A percentile compares a stretch with the other conserved stretches of the same genome.
phyloP scores from a whole-genome alignment of 2,329 filamentous ascomycete species.

The Balansia obtecta region DNA sequence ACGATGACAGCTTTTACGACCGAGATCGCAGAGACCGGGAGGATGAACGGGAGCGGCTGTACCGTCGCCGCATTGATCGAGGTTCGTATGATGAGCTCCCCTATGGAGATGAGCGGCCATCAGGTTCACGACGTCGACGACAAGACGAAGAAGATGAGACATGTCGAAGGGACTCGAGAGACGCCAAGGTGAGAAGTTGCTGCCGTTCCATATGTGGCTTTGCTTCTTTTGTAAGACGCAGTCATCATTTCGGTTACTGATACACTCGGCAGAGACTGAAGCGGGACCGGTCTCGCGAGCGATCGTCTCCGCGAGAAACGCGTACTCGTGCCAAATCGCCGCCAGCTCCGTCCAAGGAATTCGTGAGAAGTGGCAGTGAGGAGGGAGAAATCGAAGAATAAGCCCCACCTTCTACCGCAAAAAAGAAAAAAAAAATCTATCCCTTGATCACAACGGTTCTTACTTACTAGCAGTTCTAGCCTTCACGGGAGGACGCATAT shows the following conservation, averaged over 20 bases:
- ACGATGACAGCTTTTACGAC: conserved; percentile 61
- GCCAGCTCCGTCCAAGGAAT: conserved; percentile 31
- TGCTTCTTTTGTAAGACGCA: too few species aligned
- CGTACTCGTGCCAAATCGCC: conserved; percentile 46
- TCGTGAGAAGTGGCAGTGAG: conserved; percentile 63
- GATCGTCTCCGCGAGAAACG: conserved; percentile 44
- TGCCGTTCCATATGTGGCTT: too few species aligned
- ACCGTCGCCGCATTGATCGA: conserved; percentile 66
- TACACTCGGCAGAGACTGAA: conserved; percentile 36
- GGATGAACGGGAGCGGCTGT: conserved; percentile 77
- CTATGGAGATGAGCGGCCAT: conserved; percentile 65
- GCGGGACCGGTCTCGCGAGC: conserved; percentile 47
- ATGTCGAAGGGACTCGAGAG: conserved; percentile 51
- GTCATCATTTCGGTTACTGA: conserved; percentile 14
- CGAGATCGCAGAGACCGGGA: conserved; percentile 80
- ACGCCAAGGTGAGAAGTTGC: conserved; percentile 45
- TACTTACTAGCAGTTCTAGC: conserved; percentile 5
- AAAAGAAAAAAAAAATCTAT: too few species aligned
- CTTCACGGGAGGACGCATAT: background rate
- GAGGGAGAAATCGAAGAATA: conserved; percentile 90
- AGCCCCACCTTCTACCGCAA: conserved; percentile 5
- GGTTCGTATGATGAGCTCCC: conserved; percentile 79
- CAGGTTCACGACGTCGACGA: conserved; percentile 59
- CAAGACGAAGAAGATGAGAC: conserved; percentile 65
- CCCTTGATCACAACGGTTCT: background rate